Evolutionary conservation across 805 yeast species (phyloP), one percentile per base, ranked within the genome.

Genomic region (Candida nonsorbophila): DNA sequence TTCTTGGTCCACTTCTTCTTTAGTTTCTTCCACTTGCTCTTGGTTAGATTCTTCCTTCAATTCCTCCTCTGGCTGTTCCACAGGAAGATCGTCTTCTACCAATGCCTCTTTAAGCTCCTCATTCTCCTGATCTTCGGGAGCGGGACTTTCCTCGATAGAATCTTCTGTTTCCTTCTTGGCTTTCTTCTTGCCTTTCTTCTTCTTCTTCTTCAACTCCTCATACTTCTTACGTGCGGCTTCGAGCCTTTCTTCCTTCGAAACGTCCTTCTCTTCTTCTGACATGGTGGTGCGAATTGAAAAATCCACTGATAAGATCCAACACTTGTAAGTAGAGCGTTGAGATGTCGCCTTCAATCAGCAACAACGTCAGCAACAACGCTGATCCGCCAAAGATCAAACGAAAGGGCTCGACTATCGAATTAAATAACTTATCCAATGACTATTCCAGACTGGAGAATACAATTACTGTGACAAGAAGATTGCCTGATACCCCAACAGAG

Each of bases 191-290:
- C 18, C 17, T 49, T 74, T 74, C 62, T 77, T 63, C 47, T 66
- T 62, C 40, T 63, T 66, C 54, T 64, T 66, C 55, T 74, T 82
- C 63, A 82, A 57, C 44, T 79, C 84, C 35, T 81, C 87, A 41
- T 66, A 74, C 67, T 78, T 72, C 58, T 78, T 80, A 45, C 82
- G 71, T 4, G 90, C 92, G 2, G 80, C 81, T 40, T 79, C 86
- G 28, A 84, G 62, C 50, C 77, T 74, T 47, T 77, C 83, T 27
- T 72, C 76, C 38, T 77, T 69, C 27, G 55, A 54, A 23, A 60
- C 59, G 38, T 53, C 61, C 16, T 34, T 30, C 20, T 35, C 43
- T 29, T 47, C 55, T 14, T 32, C 41, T 18, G 27, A 22, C 34
- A 30, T 30, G 29, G 6, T 18, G n/a, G n/a, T n/a, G n/a, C n/a